Base-by-base conservation (phyloP, 176 grass and related monocot species). In the Zizania latifolia region DNA sequence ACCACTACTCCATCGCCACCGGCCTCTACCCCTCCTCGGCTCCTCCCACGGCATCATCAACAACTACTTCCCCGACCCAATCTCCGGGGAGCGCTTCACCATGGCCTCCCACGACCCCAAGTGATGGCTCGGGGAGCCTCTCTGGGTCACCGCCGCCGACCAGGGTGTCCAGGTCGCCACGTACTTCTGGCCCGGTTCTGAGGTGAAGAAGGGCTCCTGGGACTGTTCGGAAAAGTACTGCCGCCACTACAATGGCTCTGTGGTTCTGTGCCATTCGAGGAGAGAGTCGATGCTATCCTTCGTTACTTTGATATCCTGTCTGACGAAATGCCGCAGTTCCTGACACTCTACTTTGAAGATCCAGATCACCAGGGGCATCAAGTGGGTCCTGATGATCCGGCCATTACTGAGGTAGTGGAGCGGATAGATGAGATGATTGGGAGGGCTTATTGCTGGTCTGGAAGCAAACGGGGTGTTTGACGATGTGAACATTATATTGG, bases 1-100 rank as follows among this genome's bases (percentile, higher is more conserved):
- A 99, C 58, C 95, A 99, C 79, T 99, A 99, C 39, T 99, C 95
- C 82, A 99, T 99, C 83, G 91, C 86, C 83, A 94, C 95, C n/a
- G 95, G 91, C 4, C 81, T 99, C 19, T 94, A 99, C 77, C 91
- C 91, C 0, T 40, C 89, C n/a, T n/a, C n/a, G n/a, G n/a, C n/a
- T n/a, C n/a, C 26, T 86, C 88, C 45, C 95, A 99, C 66, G 95
- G 95, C 62, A 92, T 99, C 77, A 88, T 99, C 82, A 94, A 92
- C 84, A 94, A 99, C 79, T 56, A 65, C 67, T 99, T 99, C 80
- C 83, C 90, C 62, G 95, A 99, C 39, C 89, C 95, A 1, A 2
- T 84, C 67, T 73, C 91, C 5, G 84, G 89, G 65, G 87, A 83
- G 26, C 0, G 23, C 5, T 99, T 99, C 75, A 88, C 13, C 71